Evolutionary conservation across 352 stramenopile genomes (phyloP), one percentile per base, ranked within the genome.

Genomic region (Phytophthora hybrid): DNA sequence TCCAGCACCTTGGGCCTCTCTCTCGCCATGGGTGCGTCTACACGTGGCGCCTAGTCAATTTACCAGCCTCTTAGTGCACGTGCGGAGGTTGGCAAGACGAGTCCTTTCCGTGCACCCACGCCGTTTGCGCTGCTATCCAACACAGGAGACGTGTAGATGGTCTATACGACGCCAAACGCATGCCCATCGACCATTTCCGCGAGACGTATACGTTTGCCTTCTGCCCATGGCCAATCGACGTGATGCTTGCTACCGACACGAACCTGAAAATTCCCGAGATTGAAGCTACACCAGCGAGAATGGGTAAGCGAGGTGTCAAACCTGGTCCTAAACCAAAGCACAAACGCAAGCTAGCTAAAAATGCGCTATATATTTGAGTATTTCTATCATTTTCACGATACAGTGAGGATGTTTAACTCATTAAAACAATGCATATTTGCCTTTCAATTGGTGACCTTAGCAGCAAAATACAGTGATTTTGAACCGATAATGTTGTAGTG

Each of bases 31-130:
- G 55, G 1, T 46, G 53, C 32, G 52, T 65, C 19, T 60, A 66
- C 19, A 26, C 60, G 14, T 74, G 54, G 55, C 32, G 67, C 0
- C 2, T 62, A 0, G 67, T 74, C 1, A 21, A 74, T 47, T 53
- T 70, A 10, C 32, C 56, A 1, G 57, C 1, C 10, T 14, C 8
- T 34, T 37, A 55, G 23, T 72, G 58, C 7, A 73, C 66, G 8
- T 68, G 59, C 18, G 59, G 51, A 18, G 57, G 59, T n/a, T 68
- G 59, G 39, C 44, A 73, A 53, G 58, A 73, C 18, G 19, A 61
- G 7, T 7, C 10, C 0, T 68, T 73, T 58, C 52, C 66, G 5
- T 75, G 61, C 41, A 59, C 71, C 7, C 61, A 71, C 8, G 60
- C 68, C 1, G 18, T 75, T 14, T 57, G 29, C 9, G 55, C 60